Evolutionary conservation across 139 green algal genomes (phyloP), one percentile per base, ranked within the genome.

Genomic region (Chlamydomonas asymmetrica): DNA sequence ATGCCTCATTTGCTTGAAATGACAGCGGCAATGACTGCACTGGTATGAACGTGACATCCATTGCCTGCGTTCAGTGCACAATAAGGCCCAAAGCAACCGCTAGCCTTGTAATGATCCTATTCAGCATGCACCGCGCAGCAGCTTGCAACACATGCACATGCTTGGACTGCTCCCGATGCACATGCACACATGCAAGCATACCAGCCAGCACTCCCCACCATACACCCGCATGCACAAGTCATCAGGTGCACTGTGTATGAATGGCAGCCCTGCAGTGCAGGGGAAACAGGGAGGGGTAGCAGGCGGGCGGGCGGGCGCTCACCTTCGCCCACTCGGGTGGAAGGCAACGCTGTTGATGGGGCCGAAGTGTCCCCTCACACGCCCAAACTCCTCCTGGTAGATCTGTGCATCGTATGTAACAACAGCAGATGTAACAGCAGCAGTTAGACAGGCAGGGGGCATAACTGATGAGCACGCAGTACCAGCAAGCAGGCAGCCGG

Each of bases 331-430:
- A 67, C 97, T 92, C 13, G 96, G 96, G 29, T 84, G 73, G 84
- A 98, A 98, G 4, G 96, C 91, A 2, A 98, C 82, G 66, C 88
- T 88, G 83, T 99, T 99, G 83, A 99, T 94, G 49, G 97, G 97
- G 0, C 96, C 96, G 76, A 99, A 99, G 78, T 99, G 97, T 0
- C 97, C 97, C n/a, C 93, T 84, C 41, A 98, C 94, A 37, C 90
- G 89, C 27, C 94, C 97, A 85, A 99, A 96, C 89, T 98, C 94
- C 73, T 99, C 96, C 52, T 89, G 71, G 81, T 92, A 98, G 18
- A 98, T 92, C 91, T 95, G 85, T 25, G 67, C 34, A 59, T 8
- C 7, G 40, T 10, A 23, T 43, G 57, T 52, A 54, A 6, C 9
- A 63, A 27, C 18, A 38, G 32, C 38, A 3, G 22, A 1, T 48